Conservation (phyloP, 805 yeast genomes). For the Wickerhamomyces tratensis region DNA sequence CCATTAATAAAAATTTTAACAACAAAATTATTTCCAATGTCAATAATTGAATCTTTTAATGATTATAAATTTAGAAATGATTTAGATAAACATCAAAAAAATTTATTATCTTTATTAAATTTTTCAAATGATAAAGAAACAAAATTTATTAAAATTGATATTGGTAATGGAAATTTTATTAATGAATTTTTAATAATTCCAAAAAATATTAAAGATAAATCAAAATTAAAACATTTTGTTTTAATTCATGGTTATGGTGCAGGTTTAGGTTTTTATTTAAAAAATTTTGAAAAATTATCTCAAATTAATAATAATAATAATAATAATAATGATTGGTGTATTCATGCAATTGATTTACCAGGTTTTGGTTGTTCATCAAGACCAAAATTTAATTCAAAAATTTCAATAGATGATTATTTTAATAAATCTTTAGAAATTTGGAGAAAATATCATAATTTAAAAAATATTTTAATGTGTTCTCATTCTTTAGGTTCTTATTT, state of each 20-base stretch:
- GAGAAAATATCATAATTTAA: slow-evolving; percentile 40
- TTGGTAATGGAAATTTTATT: slow-evolving; percentile 42
- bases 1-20: slow-evolving; percentile 40
- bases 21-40: slow-evolving; percentile 46
- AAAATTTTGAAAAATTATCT: slow-evolving; percentile 51
- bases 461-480: slow-evolving; percentile 53
- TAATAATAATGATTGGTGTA: slow-evolving; percentile 52
- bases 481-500: slow-evolving; percentile 94
- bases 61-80: slow-evolving; percentile 35
- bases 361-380: slow-evolving; percentile 91
- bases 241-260: slow-evolving; percentile 95
- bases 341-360: slow-evolving; percentile 79
- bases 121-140: slow-evolving; percentile 30
- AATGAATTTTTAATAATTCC: slow-evolving; percentile 69
- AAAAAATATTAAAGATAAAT: slow-evolving; percentile 23
- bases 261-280: slow-evolving; percentile 75
- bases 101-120: slow-evolving; percentile 34
- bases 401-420: slow-evolving; percentile 28
- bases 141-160: slow-evolving; percentile 25
- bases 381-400: slow-evolving; percentile 41
- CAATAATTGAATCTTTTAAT: slow-evolving; percentile 37
- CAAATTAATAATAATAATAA: too few relatives aligned
- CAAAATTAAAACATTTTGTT: slow-evolving; percentile 41
- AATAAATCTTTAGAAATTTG: slow-evolving; percentile 53
- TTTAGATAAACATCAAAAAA: slow-evolving; percentile 35